A percentile compares a stretch with the other conserved stretches of the same genome.
Conservation (phyloP, 1,284 basidiomycete species). For the Microbotryum silenes-acaulis region DNA sequence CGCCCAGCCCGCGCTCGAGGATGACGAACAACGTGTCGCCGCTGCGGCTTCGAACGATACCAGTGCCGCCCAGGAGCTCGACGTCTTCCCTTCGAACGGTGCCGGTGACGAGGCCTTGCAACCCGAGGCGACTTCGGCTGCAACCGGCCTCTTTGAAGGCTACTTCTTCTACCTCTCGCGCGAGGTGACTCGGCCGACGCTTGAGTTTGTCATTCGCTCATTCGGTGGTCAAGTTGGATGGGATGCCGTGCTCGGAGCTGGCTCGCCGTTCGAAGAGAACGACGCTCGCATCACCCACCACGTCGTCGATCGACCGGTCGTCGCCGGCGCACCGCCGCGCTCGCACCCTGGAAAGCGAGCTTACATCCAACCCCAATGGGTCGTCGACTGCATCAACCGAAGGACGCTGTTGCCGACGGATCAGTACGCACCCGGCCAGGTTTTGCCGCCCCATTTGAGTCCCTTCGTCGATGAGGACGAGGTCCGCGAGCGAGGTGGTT, state of each 20-base stretch:
- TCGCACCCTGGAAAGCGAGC: slow-evolving; percentile 63
- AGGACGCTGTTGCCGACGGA: slow-evolving; percentile 77
- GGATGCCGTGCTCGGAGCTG: slow-evolving; percentile 68
- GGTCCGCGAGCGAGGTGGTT: slow-evolving; percentile 42
- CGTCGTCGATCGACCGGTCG: slow-evolving; percentile 78
- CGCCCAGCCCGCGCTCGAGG: slow-evolving; percentile 17
- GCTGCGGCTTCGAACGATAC: slow-evolving; percentile 46
- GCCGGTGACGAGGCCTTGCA: slow-evolving; percentile 57
- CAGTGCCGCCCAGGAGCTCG: slow-evolving; percentile 43
- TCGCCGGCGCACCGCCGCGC: slow-evolving; percentile 31
- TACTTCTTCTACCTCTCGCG: slow-evolving; percentile 93
- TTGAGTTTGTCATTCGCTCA: slow-evolving; percentile 89
- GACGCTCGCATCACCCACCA: slow-evolving; percentile 80
- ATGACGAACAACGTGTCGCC: slow-evolving; percentile 36
- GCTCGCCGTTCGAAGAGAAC: slow-evolving; percentile 62
- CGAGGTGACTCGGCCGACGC: slow-evolving; percentile 82
- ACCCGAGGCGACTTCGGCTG: slow-evolving; percentile 16
- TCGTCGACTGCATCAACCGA: slow-evolving; percentile 90
- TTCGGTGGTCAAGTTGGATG: slow-evolving; percentile 76
- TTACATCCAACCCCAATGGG: slow-evolving; percentile 96
- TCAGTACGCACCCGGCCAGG: slow-evolving; percentile 75
- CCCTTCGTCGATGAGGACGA: slow-evolving; percentile 80
- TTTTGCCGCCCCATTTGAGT: slow-evolving; percentile 88
- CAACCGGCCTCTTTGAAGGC: slow-evolving; percentile 58
- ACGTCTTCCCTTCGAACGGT: slow-evolving; percentile 42